These are phyloP conservation scores for Sphaerobolus stellatus DNA, from an alignment of 1,284 basidiomycete species.

Conservation along the genomic window DNA sequence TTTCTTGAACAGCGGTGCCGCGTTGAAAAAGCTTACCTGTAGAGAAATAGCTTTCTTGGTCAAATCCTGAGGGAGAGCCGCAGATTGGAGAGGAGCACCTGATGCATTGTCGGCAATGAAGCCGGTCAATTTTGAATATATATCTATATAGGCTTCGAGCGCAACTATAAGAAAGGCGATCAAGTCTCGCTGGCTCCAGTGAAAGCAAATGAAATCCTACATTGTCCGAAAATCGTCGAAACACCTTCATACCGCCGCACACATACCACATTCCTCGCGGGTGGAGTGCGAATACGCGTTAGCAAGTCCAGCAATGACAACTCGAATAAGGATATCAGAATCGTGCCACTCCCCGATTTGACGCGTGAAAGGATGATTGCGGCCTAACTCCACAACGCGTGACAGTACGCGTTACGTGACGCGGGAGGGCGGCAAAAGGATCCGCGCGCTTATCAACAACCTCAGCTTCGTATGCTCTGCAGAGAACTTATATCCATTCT, in stretches of 20 bases:
- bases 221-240: slow-evolving; percentile 75
- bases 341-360: too few species aligned
- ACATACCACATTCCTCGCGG: slow-evolving; percentile 69
- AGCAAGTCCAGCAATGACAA: slow-evolving; percentile 76
- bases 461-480: too few species aligned
- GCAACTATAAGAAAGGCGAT: slow-evolving; percentile 47
- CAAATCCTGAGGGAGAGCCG: slow-evolving; percentile 64
- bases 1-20: slow-evolving; percentile 50
- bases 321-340: slow-evolving; percentile 63
- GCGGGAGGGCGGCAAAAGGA: too few species aligned
- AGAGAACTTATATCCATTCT: too few species aligned
- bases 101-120: slow-evolving; percentile 55
- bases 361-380: too few species aligned
- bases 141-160: slow-evolving; percentile 76
- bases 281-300: slow-evolving; percentile 82
- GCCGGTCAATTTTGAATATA: slow-evolving; percentile 64
- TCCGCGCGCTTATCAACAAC: too few species aligned
- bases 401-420: too few species aligned
- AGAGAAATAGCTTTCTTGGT: slow-evolving; percentile 39
- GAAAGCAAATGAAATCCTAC: slow-evolving; percentile 41
- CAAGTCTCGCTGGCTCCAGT: not conserved
- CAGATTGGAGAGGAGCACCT: slow-evolving; percentile 53
- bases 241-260: slow-evolving; percentile 82
- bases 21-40: slow-evolving; percentile 58
- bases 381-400: too few species aligned